Percentiles rank a stretch among this genome's conserved stretches.
Conservation (phyloP, 768 basidiomycete genomes). For the Cystofilobasidium bisporidii region DNA sequence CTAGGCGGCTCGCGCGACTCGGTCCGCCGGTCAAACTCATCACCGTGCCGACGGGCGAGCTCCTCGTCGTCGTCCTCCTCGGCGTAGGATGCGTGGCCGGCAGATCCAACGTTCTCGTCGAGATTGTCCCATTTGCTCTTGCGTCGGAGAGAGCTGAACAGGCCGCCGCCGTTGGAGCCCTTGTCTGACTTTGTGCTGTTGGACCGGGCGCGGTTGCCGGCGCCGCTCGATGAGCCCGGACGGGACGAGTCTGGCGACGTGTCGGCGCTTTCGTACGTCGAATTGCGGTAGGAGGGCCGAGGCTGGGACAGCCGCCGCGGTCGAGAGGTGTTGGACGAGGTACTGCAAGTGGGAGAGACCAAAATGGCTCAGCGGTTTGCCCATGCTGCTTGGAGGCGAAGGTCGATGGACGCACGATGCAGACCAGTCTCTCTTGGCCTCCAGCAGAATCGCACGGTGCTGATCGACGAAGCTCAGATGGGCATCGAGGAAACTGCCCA, state of each 20-base stretch:
- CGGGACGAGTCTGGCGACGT: conserved; percentile 15
- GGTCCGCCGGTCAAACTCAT: no score
- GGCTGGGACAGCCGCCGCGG: neutral
- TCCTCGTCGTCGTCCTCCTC: conserved; percentile 33
- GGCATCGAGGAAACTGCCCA: conserved; percentile 60
- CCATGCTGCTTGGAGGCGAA: no score
- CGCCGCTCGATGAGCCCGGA: neutral
- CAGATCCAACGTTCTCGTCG: conserved; percentile 16
- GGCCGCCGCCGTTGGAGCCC: conserved; percentile 24
- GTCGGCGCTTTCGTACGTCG: conserved; percentile 17
- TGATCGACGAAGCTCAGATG: conserved; percentile 65
- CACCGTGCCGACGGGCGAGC: neutral
- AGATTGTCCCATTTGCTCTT: conserved; percentile 35
- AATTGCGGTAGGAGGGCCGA: neutral
- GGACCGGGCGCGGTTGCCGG: conserved; percentile 36
- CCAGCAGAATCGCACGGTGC: conserved; percentile 62
- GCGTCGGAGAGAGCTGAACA: conserved; percentile 38
- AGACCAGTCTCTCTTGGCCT: conserved; percentile 57
- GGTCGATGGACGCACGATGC: neutral
- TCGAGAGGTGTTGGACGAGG: neutral
- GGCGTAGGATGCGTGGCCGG: conserved; percentile 30
- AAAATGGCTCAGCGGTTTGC: no score
- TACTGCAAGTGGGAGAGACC: no score
- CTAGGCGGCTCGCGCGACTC: neutral
- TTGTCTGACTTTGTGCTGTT: conserved; percentile 34